phyloP scores from a whole-genome alignment of 2,329 filamentous ascomycete species.

The Ophiosphaerella korrae region DNA sequence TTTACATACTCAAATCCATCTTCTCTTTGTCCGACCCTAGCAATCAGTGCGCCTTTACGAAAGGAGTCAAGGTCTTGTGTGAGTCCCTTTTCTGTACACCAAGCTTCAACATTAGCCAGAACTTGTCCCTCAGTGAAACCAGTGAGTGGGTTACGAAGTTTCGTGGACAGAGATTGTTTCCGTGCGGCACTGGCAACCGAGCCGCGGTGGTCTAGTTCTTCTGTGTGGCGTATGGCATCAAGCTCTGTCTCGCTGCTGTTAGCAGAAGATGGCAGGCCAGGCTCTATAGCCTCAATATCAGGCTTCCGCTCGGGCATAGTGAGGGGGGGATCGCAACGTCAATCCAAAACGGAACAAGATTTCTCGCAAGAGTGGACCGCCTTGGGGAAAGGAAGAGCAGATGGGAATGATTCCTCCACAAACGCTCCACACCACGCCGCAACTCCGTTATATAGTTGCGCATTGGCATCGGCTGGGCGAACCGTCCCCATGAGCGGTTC shows the following conservation, averaged over 20 bases:
- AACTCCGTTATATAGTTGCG: constrained; percentile 16
- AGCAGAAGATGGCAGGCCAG: constrained; percentile 20
- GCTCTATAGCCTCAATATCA: constrained; percentile 36
- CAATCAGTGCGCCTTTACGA: constrained; percentile 58
- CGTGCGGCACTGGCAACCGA: constrained; percentile 8
- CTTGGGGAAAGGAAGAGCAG: constrained; percentile 7
- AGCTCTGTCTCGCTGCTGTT: constrained; percentile 32
- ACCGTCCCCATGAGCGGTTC: constrained; percentile 16
- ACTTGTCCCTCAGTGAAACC: constrained; percentile 59
- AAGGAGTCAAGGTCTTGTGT: constrained; percentile 56
- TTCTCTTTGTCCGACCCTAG: constrained; percentile 53
- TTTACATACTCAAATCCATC: constrained; percentile 55
- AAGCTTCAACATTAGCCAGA: constrained; percentile 59
- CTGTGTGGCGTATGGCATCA: constrained; percentile 23
- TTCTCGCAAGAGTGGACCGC: background rate
- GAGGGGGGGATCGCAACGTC: background rate
- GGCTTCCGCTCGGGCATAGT: constrained; percentile 30
- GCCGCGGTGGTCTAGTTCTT: constrained; percentile 14
- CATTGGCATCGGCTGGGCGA: constrained; percentile 4
- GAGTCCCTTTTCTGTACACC: constrained; percentile 57
- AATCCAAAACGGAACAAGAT: background rate
- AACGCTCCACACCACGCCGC: constrained; percentile 2
- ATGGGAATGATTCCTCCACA: constrained; percentile 4
- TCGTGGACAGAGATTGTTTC: constrained; percentile 29
- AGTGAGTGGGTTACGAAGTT: constrained; percentile 60